These are phyloP conservation scores for Nemania sp. DNA, from an alignment of 2,329 filamentous ascomycete species.

Conservation along the genomic window DNA sequence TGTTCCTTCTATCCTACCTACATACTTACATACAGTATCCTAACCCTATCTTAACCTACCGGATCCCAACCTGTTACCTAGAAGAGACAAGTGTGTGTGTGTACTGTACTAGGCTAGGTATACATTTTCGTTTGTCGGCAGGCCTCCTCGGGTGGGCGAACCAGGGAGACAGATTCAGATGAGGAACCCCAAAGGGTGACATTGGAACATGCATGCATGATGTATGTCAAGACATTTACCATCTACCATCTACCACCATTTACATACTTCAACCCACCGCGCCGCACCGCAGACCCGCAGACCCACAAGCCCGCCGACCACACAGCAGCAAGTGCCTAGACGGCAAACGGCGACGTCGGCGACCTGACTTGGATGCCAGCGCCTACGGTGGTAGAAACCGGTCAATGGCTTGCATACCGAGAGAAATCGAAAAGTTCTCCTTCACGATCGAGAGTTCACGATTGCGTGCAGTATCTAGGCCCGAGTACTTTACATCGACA, in stretches of 20 bases:
- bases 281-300: no score
- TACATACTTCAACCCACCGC: constrained; percentile 10
- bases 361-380: constrained; percentile 31
- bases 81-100: background rate
- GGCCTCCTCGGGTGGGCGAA: background rate
- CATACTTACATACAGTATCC: constrained; percentile 19
- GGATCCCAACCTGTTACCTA: background rate
- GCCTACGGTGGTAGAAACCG: constrained; percentile 21
- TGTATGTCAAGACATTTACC: constrained; percentile 32
- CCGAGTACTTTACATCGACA: no score
- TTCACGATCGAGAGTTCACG: background rate
- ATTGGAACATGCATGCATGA: constrained; percentile 35
- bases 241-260: no score
- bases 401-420: constrained; percentile 39
- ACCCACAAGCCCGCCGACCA: no score
- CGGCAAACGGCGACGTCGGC: constrained; percentile 38
- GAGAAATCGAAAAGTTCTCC: background rate
- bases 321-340: background rate
- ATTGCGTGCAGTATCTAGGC: no score
- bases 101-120: no score
- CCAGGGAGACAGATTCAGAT: constrained; percentile 29
- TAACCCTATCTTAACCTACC: background rate
- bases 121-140: constrained; percentile 5
- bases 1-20: no score
- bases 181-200: constrained; percentile 23